Evolutionary conservation across 2,329 filamentous ascomycete genomes (phyloP), one percentile per base, ranked within the genome.

Genomic region (Eutypa lata): DNA sequence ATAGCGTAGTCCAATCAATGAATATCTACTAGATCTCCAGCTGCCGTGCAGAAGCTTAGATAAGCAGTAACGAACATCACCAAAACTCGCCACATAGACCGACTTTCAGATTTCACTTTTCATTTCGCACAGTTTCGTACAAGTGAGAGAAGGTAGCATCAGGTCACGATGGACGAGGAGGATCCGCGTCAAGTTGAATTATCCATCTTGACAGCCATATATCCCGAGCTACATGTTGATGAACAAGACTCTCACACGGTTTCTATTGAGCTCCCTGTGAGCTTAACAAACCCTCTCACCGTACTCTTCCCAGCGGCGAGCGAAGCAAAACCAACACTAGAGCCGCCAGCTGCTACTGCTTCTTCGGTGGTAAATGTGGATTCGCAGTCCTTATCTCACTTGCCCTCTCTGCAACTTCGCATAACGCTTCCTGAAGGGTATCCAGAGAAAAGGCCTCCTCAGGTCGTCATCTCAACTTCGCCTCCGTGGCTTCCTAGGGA

Each of bases 141-240:
- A 19, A 43, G 40, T 22, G 40, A 22, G 40, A 19, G 21, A 19
- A n/a, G 22, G 42, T 45, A 45, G 42, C 22, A 24, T 45, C 10
- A 28, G 42, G 22, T 45, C 22, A 45, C 22, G 14, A 45, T 45
- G 42, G 42, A 45, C 14, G 71, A 71, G 53, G 70, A 68, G 57
- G 76, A 80, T 61, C 79, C 76, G 57, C 82, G 85, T 48, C 68
- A 75, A 51, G 72, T 77, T 46, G 85, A 88, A 73, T 74, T 88
- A 51, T 78, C 76, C 61, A 79, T 83, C 14, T 76, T 88, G 52
- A 71, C 76, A 52, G 82, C 84, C 56, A 88, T 89, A 61, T 89
- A 80, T 58, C 85, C 85, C n/a, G 86, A 88, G 68, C 79, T 88
- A 14, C 73, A 73, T 28, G 65, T 75, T 19, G 66, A 74, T 45